A percentile compares a stretch with the other conserved stretches of the same genome.
Evolutionary conservation across 1,284 basidiomycete genomes (phyloP).

Genomic region (Tilletia walkeri): DNA sequence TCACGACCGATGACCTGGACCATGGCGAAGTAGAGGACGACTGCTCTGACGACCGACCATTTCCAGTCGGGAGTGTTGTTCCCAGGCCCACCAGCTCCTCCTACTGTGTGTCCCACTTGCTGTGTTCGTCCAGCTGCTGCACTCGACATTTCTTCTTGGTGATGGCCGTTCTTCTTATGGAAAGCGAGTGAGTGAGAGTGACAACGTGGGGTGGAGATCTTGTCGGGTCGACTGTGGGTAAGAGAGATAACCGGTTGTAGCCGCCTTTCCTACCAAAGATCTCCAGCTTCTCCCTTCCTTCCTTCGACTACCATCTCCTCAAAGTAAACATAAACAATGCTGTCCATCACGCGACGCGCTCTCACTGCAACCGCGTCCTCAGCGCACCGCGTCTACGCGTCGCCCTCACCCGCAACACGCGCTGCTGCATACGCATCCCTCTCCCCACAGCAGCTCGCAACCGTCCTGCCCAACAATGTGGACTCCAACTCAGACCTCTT

Average conservation of each 20-base stretch:
- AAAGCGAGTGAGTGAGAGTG: no score
- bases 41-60: background rate
- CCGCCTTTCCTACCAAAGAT: background rate
- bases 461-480: conserved; percentile 41
- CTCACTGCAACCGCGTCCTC: background rate
- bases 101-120: background rate
- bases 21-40: conserved; percentile 15
- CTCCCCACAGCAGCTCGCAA: conserved; percentile 1
- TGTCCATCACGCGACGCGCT: background rate
- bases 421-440: background rate
- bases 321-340: no score
- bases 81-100: background rate
- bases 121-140: no score
- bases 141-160: background rate
- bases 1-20: background rate
- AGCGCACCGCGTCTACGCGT: background rate
- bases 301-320: background rate
- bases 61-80: conserved; percentile 12
- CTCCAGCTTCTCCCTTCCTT: background rate
- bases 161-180: background rate
- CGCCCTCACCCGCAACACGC: background rate
- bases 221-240: background rate
- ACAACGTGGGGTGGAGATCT: conserved; percentile 5
- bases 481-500: conserved; percentile 36
- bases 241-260: background rate